A percentile compares a stretch with the other conserved stretches of the same genome.
These are phyloP conservation scores for Syncephalastrum monosporum DNA, from an alignment of 371 early-diverging fungal species.

Conservation along the genomic window DNA sequence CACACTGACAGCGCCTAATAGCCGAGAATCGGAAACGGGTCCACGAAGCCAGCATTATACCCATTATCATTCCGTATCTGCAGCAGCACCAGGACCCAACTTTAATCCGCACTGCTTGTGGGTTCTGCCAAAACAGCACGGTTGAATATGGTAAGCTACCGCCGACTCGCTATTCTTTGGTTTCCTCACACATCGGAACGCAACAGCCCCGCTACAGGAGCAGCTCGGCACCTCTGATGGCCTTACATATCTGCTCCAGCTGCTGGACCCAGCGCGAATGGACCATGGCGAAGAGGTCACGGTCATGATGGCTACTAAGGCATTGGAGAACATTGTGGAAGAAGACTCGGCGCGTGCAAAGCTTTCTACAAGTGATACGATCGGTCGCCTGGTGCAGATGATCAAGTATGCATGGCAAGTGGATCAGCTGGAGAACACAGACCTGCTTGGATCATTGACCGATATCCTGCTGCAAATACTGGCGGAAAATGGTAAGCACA, in stretches of 20 bases:
- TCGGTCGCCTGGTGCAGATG: constrained; percentile 23
- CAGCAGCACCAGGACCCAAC: constrained; percentile 29
- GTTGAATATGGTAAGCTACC: constrained; percentile 73
- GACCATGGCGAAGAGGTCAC: constrained; percentile 37
- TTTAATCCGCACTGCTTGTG: constrained; percentile 60
- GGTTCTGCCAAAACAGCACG: constrained; percentile 71
- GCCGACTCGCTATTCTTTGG: not conserved
- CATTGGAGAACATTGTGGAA: constrained; percentile 28
- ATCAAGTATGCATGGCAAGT: constrained; percentile 28
- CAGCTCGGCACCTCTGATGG: constrained; percentile 40
- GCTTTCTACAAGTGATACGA: constrained; percentile 13
- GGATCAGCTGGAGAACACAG: constrained; percentile 28
- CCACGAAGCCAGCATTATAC: constrained; percentile 49
- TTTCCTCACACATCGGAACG: no score
- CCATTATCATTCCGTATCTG: constrained; percentile 42
- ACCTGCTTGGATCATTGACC: constrained; percentile 27
- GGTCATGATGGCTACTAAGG: constrained; percentile 33
- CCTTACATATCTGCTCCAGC: constrained; percentile 28
- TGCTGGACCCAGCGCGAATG: constrained; percentile 37
- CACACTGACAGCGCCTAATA: constrained; percentile 15
- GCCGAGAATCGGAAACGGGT: constrained; percentile 70
- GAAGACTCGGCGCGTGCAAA: constrained; percentile 20
- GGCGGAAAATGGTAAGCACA: constrained; percentile 38
- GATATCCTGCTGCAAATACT: constrained; percentile 38
- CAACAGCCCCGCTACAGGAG: constrained; percentile 44